Base-by-base conservation (phyloP, 495 filamentous ascomycete genomes). In the Penicillium diatomitis region DNA sequence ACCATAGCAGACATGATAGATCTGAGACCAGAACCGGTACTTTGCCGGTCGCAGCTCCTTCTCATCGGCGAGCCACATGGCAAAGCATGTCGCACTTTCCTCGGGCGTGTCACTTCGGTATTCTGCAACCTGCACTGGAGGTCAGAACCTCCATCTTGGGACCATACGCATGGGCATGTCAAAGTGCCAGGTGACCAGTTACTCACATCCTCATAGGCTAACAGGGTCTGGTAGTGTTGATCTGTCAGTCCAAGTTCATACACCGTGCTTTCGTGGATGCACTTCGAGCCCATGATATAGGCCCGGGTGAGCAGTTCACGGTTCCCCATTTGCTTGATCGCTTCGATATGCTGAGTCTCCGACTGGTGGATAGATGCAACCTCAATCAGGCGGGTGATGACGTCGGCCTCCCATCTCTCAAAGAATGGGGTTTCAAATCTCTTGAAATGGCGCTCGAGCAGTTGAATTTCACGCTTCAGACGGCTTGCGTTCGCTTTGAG, bases 1-100 rank as follows among this genome's bases (percentile, higher is more conserved):
- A 10, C 55, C 56, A 48, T 69, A 66, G 57, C 67, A 72, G 44
- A 70, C 37, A 7, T 64, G 66, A 51, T 66, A 72, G 39, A 72
- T 46, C 48, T 50, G 56, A 3, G 54, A 58, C 69, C 69, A 70
- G 44, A 70, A 70, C 3, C 20, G 47, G 47, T 58, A 70, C 51
- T 64, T 38, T 5, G 44, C 49, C 3, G 60, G 52, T 32, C 52
- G 52, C 8, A 38, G 50, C 12, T 63, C 54, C 47, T 55, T 60
- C 32, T 59, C 47, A 7, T 56, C 50, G 10, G 66, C 48, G 29
- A 72, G 53, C 64, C 66, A 70, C 20, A 52, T 52, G 41, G 69
- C 69, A 42, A 72, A 72, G 6, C 48, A 28, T 31, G 40, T 49
- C 43, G 69, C 69, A 3, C 65, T 66, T 40, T 55, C 50, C 38